Base-by-base conservation (phyloP, 805 yeast species). In the Teunomyces funiuensis region DNA sequence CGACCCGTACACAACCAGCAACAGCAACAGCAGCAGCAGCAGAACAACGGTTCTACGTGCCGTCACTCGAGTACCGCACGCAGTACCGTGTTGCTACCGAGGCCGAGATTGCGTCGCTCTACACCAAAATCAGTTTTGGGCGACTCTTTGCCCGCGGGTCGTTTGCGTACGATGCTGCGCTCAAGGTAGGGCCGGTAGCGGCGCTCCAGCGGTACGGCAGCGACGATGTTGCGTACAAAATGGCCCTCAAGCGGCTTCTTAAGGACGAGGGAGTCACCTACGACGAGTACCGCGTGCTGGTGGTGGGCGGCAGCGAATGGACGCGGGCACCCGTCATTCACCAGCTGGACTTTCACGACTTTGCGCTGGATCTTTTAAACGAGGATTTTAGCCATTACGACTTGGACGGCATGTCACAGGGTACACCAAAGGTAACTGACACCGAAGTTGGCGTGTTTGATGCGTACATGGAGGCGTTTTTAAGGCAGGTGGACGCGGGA, bases 301-400 rank as follows among this genome's bases (percentile, higher is more conserved):
- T n/a, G 6, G 9, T 31, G 3, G 11, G 19, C 34, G 34, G 19
- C 20, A 10, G 29, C 20, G 26, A 19, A 11, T 31, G 34, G 40
- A 31, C 17, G 20, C 36, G 25, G 36, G 16, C 34, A 4, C 34
- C 34, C 10, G 34, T 31, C n/a, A 48, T 50, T 27, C 45, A 49
- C 33, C 50, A 49, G 27, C 28, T 40, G 13, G 54, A 51, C 33
- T 51, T 44, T 33, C 11, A 23, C 11, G 50, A 49, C 36, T 51
- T 33, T 30, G 19, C 28, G 33, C 54, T 51, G 54, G 30, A 22
- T 25, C 25, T 20, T 13, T 25, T 37, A 27, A 17, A 9, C 16
- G 30, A 28, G 27, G 30, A 26, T 20, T 18, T 18, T 14, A 2
- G 9, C 16, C 18, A 20, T 9, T 31, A 11, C 23, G 34, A 20